Evolutionary conservation across 2,329 filamentous ascomycete genomes (phyloP).

Genomic region (Amylocarpus encephaloides): DNA sequence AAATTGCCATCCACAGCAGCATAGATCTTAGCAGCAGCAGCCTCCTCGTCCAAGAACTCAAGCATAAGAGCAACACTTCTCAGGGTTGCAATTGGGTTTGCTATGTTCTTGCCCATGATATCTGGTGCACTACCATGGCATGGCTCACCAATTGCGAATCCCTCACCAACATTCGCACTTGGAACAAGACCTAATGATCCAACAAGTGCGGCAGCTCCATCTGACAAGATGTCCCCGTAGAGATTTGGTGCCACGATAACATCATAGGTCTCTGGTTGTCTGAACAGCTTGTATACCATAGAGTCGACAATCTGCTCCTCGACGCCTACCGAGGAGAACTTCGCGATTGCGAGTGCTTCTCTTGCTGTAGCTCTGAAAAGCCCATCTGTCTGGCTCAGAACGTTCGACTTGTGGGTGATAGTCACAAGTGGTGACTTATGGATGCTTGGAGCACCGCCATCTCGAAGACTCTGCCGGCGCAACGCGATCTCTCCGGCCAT

Average conservation of each 20-base stretch:
- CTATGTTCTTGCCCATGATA: constrained; percentile 86
- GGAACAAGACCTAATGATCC: constrained; percentile 89
- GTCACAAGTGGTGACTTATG: constrained; percentile 73
- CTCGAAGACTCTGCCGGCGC: constrained; percentile 74
- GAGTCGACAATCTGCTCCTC: constrained; percentile 99
- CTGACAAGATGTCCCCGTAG: constrained; percentile 94
- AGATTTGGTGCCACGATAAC: constrained; percentile 97
- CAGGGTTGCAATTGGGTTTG: constrained; percentile 94
- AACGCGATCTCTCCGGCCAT: constrained; percentile 95
- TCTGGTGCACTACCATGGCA: constrained; percentile 96
- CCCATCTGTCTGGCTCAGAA: constrained; percentile 91
- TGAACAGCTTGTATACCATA: constrained; percentile 99
- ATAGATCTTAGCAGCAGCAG: constrained; percentile 85
- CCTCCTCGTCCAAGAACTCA: constrained; percentile 85
- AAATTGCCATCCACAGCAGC: constrained; percentile 86
- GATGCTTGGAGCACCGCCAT: constrained; percentile 49
- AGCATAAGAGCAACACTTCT: constrained; percentile 90
- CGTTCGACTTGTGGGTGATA: constrained; percentile 98
- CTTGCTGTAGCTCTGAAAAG: constrained; percentile 81
- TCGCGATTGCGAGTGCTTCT: constrained; percentile 58
- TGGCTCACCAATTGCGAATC: constrained; percentile 94
- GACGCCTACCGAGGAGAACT: constrained; percentile 59
- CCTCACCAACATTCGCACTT: constrained; percentile 88
- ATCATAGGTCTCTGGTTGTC: constrained; percentile 90
- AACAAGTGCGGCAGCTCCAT: constrained; percentile 89